These are phyloP conservation scores for Xylariaceae sp. DNA, from an alignment of 2,329 filamentous ascomycete genomes.

Conservation along the genomic window DNA sequence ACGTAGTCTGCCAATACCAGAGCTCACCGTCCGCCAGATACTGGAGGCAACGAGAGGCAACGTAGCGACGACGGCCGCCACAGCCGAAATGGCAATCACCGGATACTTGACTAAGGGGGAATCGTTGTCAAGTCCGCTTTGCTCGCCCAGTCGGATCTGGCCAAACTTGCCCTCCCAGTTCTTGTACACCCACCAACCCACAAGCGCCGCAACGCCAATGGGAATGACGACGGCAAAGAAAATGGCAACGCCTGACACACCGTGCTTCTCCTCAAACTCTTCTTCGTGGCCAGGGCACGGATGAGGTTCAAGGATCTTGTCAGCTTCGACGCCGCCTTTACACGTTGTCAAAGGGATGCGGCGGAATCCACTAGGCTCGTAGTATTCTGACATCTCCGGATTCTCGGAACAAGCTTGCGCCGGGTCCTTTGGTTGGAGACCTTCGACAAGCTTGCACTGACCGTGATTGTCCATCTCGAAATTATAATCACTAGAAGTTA, in stretches of 20 bases:
- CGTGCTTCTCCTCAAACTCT: conserved; percentile 69
- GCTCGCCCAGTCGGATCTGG: conserved; percentile 83
- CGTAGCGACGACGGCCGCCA: conserved; percentile 55
- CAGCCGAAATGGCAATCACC: conserved; percentile 65
- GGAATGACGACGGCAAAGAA: conserved; percentile 84
- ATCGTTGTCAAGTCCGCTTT: conserved; percentile 60
- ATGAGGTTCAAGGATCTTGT: conserved; percentile 58
- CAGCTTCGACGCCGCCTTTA: conserved; percentile 67
- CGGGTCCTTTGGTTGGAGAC: conserved; percentile 57
- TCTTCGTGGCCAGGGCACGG: conserved; percentile 77
- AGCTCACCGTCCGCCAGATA: conserved; percentile 64
- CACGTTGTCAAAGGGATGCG: conserved; percentile 89
- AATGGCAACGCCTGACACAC: conserved; percentile 67
- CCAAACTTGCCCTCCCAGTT: conserved; percentile 91
- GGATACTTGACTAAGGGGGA: conserved; percentile 78
- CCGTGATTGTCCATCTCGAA: conserved; percentile 76
- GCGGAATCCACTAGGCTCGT: conserved; percentile 81
- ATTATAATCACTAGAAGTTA: conserved; percentile 73
- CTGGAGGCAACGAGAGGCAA: conserved; percentile 69
- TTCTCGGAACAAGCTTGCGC: conserved; percentile 54
- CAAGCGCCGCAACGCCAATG: conserved; percentile 62
- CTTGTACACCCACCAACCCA: conserved; percentile 80
- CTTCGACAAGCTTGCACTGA: conserved; percentile 71
- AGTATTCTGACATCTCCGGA: conserved; percentile 71
- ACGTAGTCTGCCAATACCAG: conserved; percentile 46